Base-by-base conservation (phyloP, 495 filamentous ascomycete genomes). In the Penicillium ucsense region DNA sequence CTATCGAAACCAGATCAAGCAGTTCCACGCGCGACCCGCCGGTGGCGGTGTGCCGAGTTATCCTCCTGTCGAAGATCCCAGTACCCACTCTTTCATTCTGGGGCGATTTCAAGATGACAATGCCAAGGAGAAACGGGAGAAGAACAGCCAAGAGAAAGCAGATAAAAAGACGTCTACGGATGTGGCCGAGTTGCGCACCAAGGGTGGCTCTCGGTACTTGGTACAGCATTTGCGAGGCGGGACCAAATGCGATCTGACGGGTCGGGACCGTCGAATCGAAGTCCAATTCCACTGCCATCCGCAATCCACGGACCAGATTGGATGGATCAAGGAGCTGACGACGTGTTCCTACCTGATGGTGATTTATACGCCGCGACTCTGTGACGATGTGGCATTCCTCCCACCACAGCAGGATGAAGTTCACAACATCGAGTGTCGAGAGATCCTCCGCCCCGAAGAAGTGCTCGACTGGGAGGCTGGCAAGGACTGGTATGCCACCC, bases 341-440 rank as follows among this genome's bases (percentile, higher is more conserved):
- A 96, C 89, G 6, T 98, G 92, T 67, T 83, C 87, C 27, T 98
- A 98, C 53, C 68, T 96, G 37, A 94, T 98, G 88, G 80, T 94
- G 1, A 81, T 98, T 43, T 85, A 96, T 60, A 98, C 92, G 0
- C 88, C 92, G 3, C 80, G 91, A 2, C 80, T 98, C 38, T 98
- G 92, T 65, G 83, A 86, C 59, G 92, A 98, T 52, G 81, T 89
- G 27, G 90, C 91, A 5, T 98, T 98, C 65, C 73, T 87, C 35
- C 89, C 91, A 6, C 88, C 89, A 2, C 84, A 89, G 48, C 81
- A 87, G 44, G 85, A 84, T 49, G 81, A 82, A 45, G 82, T 88
- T 5, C 80, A 95, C 59, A 60, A 77, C 3, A 88, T 98, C 33
- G 78, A 79, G 48, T 98, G 92, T 57, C 76, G 78, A 6, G 78